Conservation (phyloP, 352 stramenopile genomes). For the Halophytophthora batemanensis region DNA sequence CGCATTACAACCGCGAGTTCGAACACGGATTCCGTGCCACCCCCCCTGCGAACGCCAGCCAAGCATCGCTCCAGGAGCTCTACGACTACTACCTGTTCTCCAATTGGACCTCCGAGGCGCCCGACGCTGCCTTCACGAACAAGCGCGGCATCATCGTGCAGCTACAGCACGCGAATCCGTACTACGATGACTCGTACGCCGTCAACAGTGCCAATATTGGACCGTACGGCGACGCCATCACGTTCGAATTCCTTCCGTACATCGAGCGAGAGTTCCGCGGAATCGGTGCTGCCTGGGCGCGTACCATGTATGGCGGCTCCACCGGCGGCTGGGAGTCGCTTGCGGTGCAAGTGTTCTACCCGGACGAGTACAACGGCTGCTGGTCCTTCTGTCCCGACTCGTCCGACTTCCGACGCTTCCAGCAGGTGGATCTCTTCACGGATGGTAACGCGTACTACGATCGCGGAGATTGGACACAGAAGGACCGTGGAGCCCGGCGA, state of each 20-base stretch:
- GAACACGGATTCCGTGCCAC: constrained; percentile 49
- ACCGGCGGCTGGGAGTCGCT: constrained; percentile 75
- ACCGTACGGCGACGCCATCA: constrained; percentile 74
- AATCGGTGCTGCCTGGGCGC: constrained; percentile 59
- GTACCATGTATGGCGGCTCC: constrained; percentile 75
- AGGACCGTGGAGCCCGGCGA: constrained; percentile 54
- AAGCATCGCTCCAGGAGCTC: constrained; percentile 27
- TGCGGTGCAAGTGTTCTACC: constrained; percentile 71
- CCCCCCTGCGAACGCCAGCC: constrained; percentile 22
- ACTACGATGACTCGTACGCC: constrained; percentile 80
- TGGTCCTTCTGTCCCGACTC: constrained; percentile 79
- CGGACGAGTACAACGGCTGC: constrained; percentile 77
- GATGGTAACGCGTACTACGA: constrained; percentile 72
- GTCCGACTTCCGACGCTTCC: constrained; percentile 75
- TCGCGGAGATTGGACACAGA: constrained; percentile 66
- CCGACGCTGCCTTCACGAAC: constrained; percentile 46
- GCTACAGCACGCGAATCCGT: constrained; percentile 73
- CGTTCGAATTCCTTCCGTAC: constrained; percentile 70
- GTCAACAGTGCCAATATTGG: constrained; percentile 77
- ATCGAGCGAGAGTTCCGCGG: constrained; percentile 59
- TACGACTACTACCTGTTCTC: constrained; percentile 69
- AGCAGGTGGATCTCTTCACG: constrained; percentile 61
- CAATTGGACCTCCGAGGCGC: constrained; percentile 65
- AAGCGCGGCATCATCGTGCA: constrained; percentile 74
- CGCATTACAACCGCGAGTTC: constrained; percentile 65